phyloP scores from a whole-genome alignment of 352 stramenopile species.

The Pythium rishiriense region DNA sequence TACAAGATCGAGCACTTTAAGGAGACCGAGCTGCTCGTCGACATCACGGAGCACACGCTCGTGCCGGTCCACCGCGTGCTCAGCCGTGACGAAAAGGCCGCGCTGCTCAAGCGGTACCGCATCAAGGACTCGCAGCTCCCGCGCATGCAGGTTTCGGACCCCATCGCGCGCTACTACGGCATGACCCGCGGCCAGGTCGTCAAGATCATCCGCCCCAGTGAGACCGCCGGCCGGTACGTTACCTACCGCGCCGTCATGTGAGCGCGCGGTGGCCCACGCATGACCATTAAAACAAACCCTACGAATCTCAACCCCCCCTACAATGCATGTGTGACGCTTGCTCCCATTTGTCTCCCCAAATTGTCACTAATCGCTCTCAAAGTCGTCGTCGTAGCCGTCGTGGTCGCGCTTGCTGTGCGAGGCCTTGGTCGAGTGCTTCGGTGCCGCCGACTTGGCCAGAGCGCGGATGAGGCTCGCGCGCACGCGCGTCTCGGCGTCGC shows the following conservation, averaged over 20 bases:
- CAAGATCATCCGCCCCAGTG: constrained; percentile 99
- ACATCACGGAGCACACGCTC: constrained; percentile 99
- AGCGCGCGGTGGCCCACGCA: constrained; percentile 5
- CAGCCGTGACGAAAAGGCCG: constrained; percentile 95
- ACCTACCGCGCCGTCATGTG: constrained; percentile 99
- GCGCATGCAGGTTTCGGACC: constrained; percentile 98
- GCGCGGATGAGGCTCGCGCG: constrained; percentile 42
- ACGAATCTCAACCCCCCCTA: background rate
- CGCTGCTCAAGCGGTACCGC: constrained; percentile 98
- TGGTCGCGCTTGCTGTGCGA: constrained; percentile 13
- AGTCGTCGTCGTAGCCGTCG: constrained; percentile 54
- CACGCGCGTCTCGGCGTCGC: constrained; percentile 64
- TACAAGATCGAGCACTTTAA: constrained; percentile 98
- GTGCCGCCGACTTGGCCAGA: background rate
- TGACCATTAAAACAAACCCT: background rate
- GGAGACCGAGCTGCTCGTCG: constrained; percentile 98
- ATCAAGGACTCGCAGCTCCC: constrained; percentile 99
- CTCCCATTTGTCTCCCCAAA: background rate
- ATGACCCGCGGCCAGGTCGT: constrained; percentile 98
- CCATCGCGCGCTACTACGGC: constrained; percentile 96
- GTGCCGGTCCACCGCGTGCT: constrained; percentile 99
- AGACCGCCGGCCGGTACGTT: constrained; percentile 99
- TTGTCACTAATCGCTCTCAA: constrained; percentile 48
- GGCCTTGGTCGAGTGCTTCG: constrained; percentile 14
- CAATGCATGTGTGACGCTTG: background rate